Percentiles rank a stretch among this genome's conserved stretches.
Evolutionary conservation across 805 yeast genomes (phyloP).

Genomic region (Candida odintsovae): DNA sequence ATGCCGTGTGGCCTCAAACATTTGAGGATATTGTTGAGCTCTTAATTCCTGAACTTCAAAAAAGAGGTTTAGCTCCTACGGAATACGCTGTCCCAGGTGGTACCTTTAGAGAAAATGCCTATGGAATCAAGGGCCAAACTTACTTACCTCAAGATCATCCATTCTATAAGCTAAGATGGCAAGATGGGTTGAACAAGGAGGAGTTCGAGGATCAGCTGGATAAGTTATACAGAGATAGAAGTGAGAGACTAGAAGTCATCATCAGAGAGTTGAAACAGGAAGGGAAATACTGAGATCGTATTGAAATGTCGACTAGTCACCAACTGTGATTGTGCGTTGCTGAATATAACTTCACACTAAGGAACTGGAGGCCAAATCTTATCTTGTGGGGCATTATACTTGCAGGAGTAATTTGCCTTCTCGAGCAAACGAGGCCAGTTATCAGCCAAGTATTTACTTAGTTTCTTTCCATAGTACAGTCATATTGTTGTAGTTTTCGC

Average conservation of each 20-base stretch:
- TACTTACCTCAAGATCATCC: conserved; percentile 6
- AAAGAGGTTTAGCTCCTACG: conserved; percentile 16
- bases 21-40: conserved; percentile 35
- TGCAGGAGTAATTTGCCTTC: too few relatives aligned
- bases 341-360: too few relatives aligned
- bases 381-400: too few relatives aligned
- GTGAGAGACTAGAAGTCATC: neutral
- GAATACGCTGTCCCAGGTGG: conserved; percentile 27
- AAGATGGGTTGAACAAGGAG: conserved; percentile 1
- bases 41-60: conserved; percentile 28
- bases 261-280: neutral
- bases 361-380: too few relatives aligned
- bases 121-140: conserved; percentile 7
- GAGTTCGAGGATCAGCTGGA: conserved; percentile 2
- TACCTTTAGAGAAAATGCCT: conserved; percentile 9
- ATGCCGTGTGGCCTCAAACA: conserved; percentile 33
- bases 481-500: too few relatives aligned
- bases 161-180: conserved; percentile 13
- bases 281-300: neutral
- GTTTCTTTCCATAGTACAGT: too few relatives aligned
- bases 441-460: too few relatives aligned
- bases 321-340: neutral
- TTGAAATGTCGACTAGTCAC: too few relatives aligned
- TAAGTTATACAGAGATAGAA: conserved; percentile 1
- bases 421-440: too few relatives aligned